Conservation (phyloP, 257 asterid genomes). For the Cinchona pubescens region DNA sequence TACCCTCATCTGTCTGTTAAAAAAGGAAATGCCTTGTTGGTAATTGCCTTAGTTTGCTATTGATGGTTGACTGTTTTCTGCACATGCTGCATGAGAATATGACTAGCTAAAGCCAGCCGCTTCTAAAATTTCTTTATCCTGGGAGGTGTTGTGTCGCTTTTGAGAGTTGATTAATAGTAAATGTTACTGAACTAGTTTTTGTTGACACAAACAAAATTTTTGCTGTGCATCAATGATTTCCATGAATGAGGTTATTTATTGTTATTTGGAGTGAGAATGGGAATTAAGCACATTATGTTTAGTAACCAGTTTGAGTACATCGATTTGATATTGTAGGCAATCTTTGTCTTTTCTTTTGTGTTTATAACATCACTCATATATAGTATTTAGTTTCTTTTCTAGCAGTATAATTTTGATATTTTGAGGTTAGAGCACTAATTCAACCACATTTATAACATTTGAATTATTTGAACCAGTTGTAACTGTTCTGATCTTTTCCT, state of each 20-base stretch:
- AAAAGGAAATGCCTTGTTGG: no score
- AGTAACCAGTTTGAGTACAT: neutral
- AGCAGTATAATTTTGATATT: neutral
- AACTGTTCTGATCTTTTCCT: neutral
- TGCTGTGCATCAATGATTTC: no score
- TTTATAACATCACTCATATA: neutral
- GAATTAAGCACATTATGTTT: neutral
- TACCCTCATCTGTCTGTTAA: neutral
- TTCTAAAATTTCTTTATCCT: neutral
- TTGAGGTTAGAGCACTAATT: neutral
- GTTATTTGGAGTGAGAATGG: no score
- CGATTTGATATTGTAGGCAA: neutral
- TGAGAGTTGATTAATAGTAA: neutral
- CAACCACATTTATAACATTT: neutral
- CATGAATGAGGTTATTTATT: no score
- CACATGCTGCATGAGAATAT: no score
- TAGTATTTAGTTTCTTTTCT: neutral
- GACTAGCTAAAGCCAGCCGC: neutral
- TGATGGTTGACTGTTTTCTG: no score
- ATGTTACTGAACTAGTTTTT: no score
- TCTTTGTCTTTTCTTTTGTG: neutral
- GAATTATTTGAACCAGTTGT: neutral
- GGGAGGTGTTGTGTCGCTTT: neutral
- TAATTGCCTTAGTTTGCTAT: no score
- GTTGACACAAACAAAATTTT: no score